Evolutionary conservation across 2,329 filamentous ascomycete species (phyloP), one percentile per base, ranked within the genome.

Genomic region (Aspergillus hortae): DNA sequence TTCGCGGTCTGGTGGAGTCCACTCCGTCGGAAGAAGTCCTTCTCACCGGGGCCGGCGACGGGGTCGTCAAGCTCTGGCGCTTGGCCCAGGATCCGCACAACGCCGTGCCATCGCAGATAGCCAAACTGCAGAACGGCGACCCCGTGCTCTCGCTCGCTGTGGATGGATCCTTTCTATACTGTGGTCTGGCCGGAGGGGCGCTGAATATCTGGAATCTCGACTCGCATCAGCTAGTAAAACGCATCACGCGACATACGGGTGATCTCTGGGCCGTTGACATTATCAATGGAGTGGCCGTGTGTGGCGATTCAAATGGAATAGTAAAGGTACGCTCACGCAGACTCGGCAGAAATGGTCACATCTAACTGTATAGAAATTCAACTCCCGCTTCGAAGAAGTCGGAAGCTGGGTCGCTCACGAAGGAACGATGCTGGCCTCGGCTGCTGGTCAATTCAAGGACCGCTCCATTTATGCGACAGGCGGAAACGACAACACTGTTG

Each of bases 181-280:
- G 89, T 53, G 94, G 94, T 44, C 88, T 95, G 61, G 82, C 91
- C 1, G 86, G 89, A 36, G 95, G 94, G 19, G 83, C 95, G 46
- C 84, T 99, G 54, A 92, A 97, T 67, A 83, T 99, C 10, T 99
- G 95, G 92, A 95, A 99, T 67, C 79, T 99, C 12, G 92, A 97
- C 67, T 97, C 94, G 0, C 86, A 88, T 49, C 94, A 99, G 71
- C 86, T 94, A 45, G 80, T 99, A 42, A 82, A 94, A 52, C 91
- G 90, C 15, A 87, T 99, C 65, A 91, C 88, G 65, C 85, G 87
- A 1, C 88, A 91, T 61, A 83, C 83, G 32, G 86, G 86, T 41
- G 90, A 97, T 67, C 83, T 97, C 45, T 90, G 95, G 78, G 87
- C 90, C 0, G 77, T 97, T 41, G 87, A 90, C 57, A 87, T 96